Evolutionary conservation across 2,329 filamentous ascomycete species (phyloP).

Genomic region (Penicillium sp.): DNA sequence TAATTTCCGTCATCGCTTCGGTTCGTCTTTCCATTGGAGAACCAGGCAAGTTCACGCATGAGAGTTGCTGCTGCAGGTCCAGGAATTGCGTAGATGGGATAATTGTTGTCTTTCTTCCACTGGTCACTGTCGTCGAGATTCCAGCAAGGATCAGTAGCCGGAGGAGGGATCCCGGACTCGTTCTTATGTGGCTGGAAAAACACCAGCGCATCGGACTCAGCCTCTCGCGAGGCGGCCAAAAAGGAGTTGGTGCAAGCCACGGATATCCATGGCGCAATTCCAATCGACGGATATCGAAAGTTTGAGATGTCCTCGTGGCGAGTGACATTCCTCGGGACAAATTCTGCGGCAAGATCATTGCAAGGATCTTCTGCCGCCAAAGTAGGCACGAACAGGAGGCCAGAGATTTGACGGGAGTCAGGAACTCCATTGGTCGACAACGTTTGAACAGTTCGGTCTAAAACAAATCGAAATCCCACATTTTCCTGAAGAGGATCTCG

Average conservation of each 20-base stretch:
- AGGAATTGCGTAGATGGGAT: slow-evolving; percentile 82
- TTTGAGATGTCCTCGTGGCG: slow-evolving; percentile 70
- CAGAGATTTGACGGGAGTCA: slow-evolving; percentile 68
- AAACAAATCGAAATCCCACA: slow-evolving; percentile 43
- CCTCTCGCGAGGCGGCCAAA: slow-evolving; percentile 66
- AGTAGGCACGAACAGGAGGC: slow-evolving; percentile 84
- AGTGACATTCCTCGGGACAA: slow-evolving; percentile 77
- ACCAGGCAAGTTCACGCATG: slow-evolving; percentile 73
- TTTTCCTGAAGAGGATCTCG: slow-evolving; percentile 34
- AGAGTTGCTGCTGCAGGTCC: slow-evolving; percentile 69
- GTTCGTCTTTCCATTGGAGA: slow-evolving; percentile 74
- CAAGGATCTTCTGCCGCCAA: slow-evolving; percentile 67
- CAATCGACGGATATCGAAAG: slow-evolving; percentile 74
- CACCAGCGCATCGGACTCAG: slow-evolving; percentile 65
- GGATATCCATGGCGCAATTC: slow-evolving; percentile 85
- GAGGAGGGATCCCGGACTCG: slow-evolving; percentile 66
- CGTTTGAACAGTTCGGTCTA: slow-evolving; percentile 70
- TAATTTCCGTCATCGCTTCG: slow-evolving; percentile 43
- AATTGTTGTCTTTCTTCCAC: slow-evolving; percentile 76
- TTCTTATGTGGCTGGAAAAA: slow-evolving; percentile 58
- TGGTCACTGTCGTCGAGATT: slow-evolving; percentile 68
- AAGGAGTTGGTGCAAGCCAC: slow-evolving; percentile 75
- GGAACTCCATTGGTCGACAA: slow-evolving; percentile 72
- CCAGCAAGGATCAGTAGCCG: slow-evolving; percentile 70
- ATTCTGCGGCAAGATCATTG: slow-evolving; percentile 64